These are phyloP conservation scores for Sphaerostilbella broomeana DNA, from an alignment of 2,329 filamentous ascomycete genomes.

Conservation along the genomic window DNA sequence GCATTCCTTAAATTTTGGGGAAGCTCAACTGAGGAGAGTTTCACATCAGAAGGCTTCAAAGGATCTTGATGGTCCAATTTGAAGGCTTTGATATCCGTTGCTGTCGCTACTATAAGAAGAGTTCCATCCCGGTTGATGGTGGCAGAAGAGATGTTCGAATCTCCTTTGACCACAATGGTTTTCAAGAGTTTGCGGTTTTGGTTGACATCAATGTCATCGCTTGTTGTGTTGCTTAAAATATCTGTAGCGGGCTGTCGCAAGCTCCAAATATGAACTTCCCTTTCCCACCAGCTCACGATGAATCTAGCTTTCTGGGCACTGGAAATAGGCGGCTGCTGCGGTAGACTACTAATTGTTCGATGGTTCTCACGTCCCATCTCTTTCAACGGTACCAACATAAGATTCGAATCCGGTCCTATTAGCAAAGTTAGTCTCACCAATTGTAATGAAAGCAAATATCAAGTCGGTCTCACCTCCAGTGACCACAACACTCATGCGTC, in stretches of 20 bases:
- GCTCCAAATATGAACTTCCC: constrained; percentile 78
- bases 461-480: constrained; percentile 73
- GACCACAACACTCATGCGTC: constrained; percentile 75
- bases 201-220: constrained; percentile 37
- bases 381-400: constrained; percentile 70
- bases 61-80: constrained; percentile 50
- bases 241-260: constrained; percentile 41
- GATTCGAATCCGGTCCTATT: constrained; percentile 75
- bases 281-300: constrained; percentile 87
- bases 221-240: constrained; percentile 33
- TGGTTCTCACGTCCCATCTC: constrained; percentile 76
- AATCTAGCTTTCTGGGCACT: constrained; percentile 69
- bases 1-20: constrained; percentile 48
- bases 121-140: constrained; percentile 65
- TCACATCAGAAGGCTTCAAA: constrained; percentile 51
- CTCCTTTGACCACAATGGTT: constrained; percentile 62
- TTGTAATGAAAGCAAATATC: neutral
- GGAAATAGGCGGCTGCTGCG: constrained; percentile 66
- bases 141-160: constrained; percentile 75
- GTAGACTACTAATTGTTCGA: constrained; percentile 73
- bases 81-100: constrained; percentile 70
- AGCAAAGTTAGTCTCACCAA: neutral
- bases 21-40: constrained; percentile 63
- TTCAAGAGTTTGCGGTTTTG: constrained; percentile 60
- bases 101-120: constrained; percentile 69